Percentiles rank a stretch among this genome's conserved stretches.
Conservation (phyloP, 352 stramenopile genomes). For the Aphanomyces euteiches region DNA sequence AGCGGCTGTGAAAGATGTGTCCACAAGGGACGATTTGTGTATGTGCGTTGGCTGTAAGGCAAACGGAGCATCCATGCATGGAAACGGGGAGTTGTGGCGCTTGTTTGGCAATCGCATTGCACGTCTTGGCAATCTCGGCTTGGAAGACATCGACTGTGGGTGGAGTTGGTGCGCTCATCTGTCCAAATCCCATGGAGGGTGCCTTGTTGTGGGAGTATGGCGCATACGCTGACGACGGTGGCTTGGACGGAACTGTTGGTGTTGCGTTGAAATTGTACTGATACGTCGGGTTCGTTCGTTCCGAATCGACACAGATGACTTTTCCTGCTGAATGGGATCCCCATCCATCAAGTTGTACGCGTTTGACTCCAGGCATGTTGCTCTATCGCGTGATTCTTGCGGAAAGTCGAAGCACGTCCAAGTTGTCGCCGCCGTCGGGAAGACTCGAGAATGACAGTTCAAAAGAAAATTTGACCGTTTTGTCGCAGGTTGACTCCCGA, state of each 20-base stretch:
- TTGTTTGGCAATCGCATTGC: slow-evolving; percentile 51
- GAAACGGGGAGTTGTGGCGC: slow-evolving; percentile 46
- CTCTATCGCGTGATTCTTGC: background rate
- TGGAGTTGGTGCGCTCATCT: background rate
- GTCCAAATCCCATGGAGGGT: background rate
- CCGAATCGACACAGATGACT: slow-evolving; percentile 29
- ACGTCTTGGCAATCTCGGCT: slow-evolving; percentile 59
- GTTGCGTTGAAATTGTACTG: background rate
- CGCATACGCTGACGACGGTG: background rate
- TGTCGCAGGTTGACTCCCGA: background rate
- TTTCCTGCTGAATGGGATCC: slow-evolving; percentile 17
- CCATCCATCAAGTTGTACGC: slow-evolving; percentile 30
- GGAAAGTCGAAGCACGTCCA: background rate
- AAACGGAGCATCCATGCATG: slow-evolving; percentile 68
- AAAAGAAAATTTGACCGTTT: slow-evolving; percentile 5
- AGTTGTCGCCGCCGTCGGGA: background rate
- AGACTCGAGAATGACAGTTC: background rate
- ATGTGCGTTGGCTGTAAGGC: slow-evolving; percentile 63
- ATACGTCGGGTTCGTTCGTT: background rate
- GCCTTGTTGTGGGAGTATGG: slow-evolving; percentile 2
- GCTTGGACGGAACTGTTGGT: background rate
- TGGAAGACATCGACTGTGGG: slow-evolving; percentile 43
- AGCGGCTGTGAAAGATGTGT: slow-evolving; percentile 75
- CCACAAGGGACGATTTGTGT: slow-evolving; percentile 63
- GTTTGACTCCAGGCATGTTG: slow-evolving; percentile 30